Conservation (phyloP, 2,329 filamentous ascomycete species). For the Ceratocystis diversiconidia region DNA sequence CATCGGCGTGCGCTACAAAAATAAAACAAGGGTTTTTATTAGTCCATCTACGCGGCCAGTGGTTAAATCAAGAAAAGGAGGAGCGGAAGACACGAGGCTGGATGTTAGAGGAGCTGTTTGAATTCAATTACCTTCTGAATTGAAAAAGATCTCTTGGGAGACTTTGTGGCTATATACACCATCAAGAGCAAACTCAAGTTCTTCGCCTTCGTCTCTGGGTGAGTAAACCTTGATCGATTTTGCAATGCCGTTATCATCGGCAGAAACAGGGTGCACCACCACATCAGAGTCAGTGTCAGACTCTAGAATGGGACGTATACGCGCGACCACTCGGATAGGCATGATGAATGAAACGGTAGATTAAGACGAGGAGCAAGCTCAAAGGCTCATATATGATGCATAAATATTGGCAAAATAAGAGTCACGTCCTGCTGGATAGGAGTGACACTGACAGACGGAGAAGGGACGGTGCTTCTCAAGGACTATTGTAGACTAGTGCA, state of each 20-base stretch:
- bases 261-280: constrained; percentile 58
- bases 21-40: background rate
- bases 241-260: constrained; percentile 45
- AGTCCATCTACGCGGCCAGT: background rate
- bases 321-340: constrained; percentile 74
- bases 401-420: background rate
- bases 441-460: background rate
- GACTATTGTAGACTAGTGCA: background rate
- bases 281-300: constrained; percentile 76
- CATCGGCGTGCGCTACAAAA: constrained; percentile 60
- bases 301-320: constrained; percentile 76
- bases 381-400: constrained; percentile 13
- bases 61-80: background rate
- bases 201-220: constrained; percentile 80
- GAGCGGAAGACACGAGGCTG: background rate
- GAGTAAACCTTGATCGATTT: constrained; percentile 78
- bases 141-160: constrained; percentile 77
- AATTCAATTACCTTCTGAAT: constrained; percentile 57
- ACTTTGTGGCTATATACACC: constrained; percentile 71
- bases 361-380: background rate
- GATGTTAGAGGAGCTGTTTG: background rate
- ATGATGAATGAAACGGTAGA: constrained; percentile 25
- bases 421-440: background rate
- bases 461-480: constrained; percentile 4
- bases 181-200: constrained; percentile 91